Percentiles rank a stretch among this genome's conserved stretches.
phyloP scores from a whole-genome alignment of 1,139 yeast genomes.

The Kazachstania sp. region DNA sequence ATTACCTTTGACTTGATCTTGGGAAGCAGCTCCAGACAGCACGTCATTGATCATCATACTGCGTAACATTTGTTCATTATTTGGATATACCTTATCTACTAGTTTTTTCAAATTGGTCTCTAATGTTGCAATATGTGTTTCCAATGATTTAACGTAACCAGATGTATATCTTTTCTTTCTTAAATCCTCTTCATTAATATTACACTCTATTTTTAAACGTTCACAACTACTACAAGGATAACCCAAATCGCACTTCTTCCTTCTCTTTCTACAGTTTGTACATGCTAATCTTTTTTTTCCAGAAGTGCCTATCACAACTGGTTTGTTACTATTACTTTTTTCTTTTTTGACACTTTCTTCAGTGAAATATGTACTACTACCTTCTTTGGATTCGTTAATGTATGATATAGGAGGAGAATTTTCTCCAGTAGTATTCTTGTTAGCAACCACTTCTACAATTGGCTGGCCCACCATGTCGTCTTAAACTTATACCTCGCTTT shows the following conservation, averaged over 20 bases:
- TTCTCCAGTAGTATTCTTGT: too few relatives aligned
- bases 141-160: conserved; percentile 38
- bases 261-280: conserved; percentile 28
- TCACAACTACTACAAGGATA: conserved; percentile 46
- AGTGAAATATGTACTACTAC: not conserved
- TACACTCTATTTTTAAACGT: conserved; percentile 40
- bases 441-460: too few relatives aligned
- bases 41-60: conserved; percentile 21
- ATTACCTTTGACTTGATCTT: not conserved
- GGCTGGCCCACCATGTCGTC: too few relatives aligned
- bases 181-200: conserved; percentile 43
- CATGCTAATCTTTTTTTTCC: conserved; percentile 28
- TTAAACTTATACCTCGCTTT: too few relatives aligned
- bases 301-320: not conserved
- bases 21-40: conserved; percentile 5
- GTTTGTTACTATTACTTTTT: not conserved
- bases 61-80: conserved; percentile 12
- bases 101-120: conserved; percentile 22
- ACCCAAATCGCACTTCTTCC: conserved; percentile 44
- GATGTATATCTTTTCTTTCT: conserved; percentile 47
- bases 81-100: conserved; percentile 17
- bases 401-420: too few relatives aligned
- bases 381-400: not conserved
- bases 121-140: conserved; percentile 26
- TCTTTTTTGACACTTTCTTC: not conserved